These are phyloP conservation scores for Phyllosticta paracitricarpa DNA, from an alignment of 2,329 filamentous ascomycete species.

Conservation along the genomic window DNA sequence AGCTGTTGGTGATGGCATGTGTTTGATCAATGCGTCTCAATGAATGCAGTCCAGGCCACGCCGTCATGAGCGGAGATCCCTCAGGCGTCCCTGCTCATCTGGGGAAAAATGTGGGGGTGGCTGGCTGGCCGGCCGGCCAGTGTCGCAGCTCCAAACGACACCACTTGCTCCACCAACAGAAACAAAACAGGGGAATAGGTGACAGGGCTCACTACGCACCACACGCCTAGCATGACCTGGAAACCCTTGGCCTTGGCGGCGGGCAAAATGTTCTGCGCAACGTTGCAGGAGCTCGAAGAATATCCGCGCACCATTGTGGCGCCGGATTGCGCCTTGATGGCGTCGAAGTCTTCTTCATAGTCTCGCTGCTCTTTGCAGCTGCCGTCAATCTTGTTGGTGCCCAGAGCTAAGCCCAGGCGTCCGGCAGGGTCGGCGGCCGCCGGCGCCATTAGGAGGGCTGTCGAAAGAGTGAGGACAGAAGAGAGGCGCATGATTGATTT, in stretches of 20 bases:
- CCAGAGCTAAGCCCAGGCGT: conserved; percentile 55
- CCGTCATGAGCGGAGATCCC: not conserved
- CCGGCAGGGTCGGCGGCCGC: conserved; percentile 43
- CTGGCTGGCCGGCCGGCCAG: not conserved
- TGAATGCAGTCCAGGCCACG: not conserved
- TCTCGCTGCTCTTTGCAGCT: conserved; percentile 53
- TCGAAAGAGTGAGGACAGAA: conserved; percentile 15
- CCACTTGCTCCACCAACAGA: not conserved
- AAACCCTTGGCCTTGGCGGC: conserved; percentile 56
- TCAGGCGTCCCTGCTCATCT: not conserved
- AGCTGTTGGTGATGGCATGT: not conserved
- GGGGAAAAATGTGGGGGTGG: not conserved
- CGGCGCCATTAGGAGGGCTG: conserved; percentile 31
- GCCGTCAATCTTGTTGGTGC: conserved; percentile 51
- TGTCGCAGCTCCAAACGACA: not conserved
- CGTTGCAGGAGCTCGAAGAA: conserved; percentile 56
- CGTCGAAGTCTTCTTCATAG: conserved; percentile 56
- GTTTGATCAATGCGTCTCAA: not conserved
- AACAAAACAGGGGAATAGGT: not conserved
- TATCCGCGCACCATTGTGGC: conserved; percentile 55
- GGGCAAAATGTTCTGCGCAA: conserved; percentile 51
- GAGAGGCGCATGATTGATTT: conserved; percentile 26
- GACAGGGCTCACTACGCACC: conserved; percentile 35
- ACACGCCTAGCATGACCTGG: conserved; percentile 61
- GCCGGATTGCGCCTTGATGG: conserved; percentile 42